Percentiles rank a stretch among this genome's conserved stretches.
These are phyloP conservation scores for Cordyceps cicadae DNA, from an alignment of 2,329 filamentous ascomycete genomes.

Conservation along the genomic window DNA sequence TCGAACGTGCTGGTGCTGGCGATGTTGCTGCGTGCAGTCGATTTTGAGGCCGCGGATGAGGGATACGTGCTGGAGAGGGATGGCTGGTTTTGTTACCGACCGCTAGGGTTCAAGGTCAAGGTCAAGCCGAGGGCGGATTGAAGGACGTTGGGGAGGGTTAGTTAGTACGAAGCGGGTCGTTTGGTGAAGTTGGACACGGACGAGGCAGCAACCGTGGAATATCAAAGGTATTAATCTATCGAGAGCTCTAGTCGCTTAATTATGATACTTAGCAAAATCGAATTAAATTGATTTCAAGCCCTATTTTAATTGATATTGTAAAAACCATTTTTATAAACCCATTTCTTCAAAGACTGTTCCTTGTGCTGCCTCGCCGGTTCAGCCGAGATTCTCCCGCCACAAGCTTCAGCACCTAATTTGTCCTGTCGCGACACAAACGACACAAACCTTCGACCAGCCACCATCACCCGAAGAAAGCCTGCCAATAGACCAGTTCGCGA, in stretches of 20 bases:
- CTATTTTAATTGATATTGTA: neutral
- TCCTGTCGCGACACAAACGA: neutral
- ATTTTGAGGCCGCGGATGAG: constrained; percentile 36
- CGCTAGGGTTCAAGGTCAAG: constrained; percentile 36
- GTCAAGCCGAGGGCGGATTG: constrained; percentile 28
- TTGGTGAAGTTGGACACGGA: neutral
- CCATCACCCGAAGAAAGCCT: neutral
- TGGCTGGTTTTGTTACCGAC: constrained; percentile 46
- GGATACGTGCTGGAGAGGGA: constrained; percentile 36
- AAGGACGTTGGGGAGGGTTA: neutral
- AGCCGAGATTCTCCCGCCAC: constrained; percentile 8
- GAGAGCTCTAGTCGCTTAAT: neutral
- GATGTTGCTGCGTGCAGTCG: constrained; percentile 35
- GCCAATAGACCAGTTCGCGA: neutral
- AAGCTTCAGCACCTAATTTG: constrained; percentile 1
- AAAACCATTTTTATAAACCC: neutral
- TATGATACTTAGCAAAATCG: neutral
- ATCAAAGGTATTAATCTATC: neutral
- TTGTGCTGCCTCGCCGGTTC: neutral
- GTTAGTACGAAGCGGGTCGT: neutral
- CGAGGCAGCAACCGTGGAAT: neutral
- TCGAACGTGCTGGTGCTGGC: constrained; percentile 35
- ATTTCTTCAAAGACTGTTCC: neutral
- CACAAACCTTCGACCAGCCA: neutral
- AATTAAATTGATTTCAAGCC: no score